Base-by-base conservation (phyloP, 148 eudicot genomes). In the Fagopyrum tataricum region DNA sequence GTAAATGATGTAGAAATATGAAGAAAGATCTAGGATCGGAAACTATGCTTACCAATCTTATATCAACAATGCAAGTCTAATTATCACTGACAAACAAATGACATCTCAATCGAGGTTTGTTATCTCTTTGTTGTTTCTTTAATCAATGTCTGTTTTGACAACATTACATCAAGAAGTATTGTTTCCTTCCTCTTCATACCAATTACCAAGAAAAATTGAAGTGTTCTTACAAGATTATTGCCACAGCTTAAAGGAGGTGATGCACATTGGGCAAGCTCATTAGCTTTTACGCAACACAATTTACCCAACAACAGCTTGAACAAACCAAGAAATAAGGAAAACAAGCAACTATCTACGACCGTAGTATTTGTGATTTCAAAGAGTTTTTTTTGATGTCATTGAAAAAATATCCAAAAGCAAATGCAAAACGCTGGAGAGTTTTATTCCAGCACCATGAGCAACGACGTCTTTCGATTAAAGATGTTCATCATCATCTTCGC, bases 71-170 rank as follows among this genome's bases (percentile, higher is more conserved):
- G 37, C 37, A 31, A 31, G 37, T 1, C 1, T 3, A 31, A 31
- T 3, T 1, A 31, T 31, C 37, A 31, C 37, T 3, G 37, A 31
- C 37, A 31, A 26, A 31, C 37, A 31, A 31, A 31, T 31, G 37
- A 31, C 37, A 31, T 31, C 37, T 31, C 37, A 31, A 31, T 3
- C 2, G 37, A 31, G 37, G 37, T 31, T 31, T 31, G 37, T 31
- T 31, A 31, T 31, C 2, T 31, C 37, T 31, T 31, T 31, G 37
- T 0, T 31, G 37, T 31, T 31, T 26, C 2, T 31, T n/a, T n/a
- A n/a, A n/a, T n/a, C n/a, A 31, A 93, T 91, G 59, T 94, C 96
- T 43, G 77, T 94, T 6, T 93, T 93, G 72, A 78, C 94, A 73
- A 97, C 91, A 82, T 92, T 14, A 47, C 51, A 47, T 10, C 51